These are phyloP conservation scores for Dissophora globulifera DNA, from an alignment of 192 early-diverging fungal genomes.

Conservation along the genomic window DNA sequence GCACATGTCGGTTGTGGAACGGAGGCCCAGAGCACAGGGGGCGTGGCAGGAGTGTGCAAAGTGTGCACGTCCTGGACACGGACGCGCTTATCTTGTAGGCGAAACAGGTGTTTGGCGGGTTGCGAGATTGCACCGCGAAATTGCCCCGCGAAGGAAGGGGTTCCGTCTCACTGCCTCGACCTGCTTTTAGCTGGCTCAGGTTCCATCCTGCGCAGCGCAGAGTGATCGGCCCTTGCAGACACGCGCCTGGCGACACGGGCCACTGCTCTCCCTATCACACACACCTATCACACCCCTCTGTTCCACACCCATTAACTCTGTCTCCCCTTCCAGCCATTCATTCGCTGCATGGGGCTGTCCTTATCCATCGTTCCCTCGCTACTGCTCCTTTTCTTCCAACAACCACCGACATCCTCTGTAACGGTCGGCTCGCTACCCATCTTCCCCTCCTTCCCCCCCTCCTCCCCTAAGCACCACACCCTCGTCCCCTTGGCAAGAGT, in stretches of 20 bases:
- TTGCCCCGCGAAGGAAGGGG: too few species aligned
- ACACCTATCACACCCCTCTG: background rate
- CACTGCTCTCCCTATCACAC: background rate
- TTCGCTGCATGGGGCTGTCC: too few species aligned
- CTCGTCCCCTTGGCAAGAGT: too few species aligned
- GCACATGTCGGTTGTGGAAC: slow-evolving; percentile 11
- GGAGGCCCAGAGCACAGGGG: slow-evolving; percentile 1
- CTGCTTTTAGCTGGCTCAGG: too few species aligned
- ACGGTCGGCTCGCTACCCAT: background rate
- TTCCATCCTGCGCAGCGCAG: background rate
- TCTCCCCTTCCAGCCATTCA: too few species aligned
- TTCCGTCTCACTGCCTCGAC: background rate
- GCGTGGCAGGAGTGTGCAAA: too few species aligned
- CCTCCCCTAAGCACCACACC: too few species aligned
- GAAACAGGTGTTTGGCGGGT: slow-evolving; percentile 26
- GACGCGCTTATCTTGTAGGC: slow-evolving; percentile 12
- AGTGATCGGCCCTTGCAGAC: slow-evolving; percentile 9
- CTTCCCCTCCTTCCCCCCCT: background rate
- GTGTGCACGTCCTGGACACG: background rate
- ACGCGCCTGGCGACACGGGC: slow-evolving; percentile 15
- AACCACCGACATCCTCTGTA: background rate
- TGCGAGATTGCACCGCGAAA: background rate
- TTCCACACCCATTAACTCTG: too few species aligned
- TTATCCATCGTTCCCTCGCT: background rate
- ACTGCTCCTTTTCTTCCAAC: background rate